phyloP scores from a whole-genome alignment of 202 grass and related monocot genomes.

The Setaria viridis region DNA sequence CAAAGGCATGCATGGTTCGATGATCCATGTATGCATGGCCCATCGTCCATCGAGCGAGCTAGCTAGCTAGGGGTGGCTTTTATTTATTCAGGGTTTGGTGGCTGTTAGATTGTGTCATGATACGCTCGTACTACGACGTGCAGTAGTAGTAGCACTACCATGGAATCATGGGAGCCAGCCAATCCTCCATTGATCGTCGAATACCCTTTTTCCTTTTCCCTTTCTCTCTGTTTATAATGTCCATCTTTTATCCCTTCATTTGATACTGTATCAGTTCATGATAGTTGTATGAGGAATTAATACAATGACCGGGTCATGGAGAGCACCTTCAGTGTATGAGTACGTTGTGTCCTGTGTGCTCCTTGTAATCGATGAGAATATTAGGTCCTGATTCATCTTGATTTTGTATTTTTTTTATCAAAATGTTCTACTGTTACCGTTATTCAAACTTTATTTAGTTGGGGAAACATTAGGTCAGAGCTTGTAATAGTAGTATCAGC shows the following conservation, averaged over 20 bases:
- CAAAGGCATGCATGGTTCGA: background rate
- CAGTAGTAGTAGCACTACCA: background rate
- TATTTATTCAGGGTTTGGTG: conserved; percentile 25
- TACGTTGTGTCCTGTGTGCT: no score
- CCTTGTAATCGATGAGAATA: no score
- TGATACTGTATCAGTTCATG: no score
- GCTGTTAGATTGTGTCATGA: conserved; percentile 25
- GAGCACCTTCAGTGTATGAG: background rate
- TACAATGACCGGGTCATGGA: background rate
- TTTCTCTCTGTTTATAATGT: background rate
- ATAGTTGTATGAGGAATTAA: background rate
- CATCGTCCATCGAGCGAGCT: background rate
- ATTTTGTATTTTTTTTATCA: no score
- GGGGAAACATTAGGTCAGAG: background rate
- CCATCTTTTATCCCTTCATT: background rate
- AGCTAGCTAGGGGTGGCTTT: background rate
- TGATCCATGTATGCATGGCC: background rate
- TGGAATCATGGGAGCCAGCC: conserved; percentile 13
- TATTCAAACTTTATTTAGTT: background rate
- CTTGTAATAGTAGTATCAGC: background rate
- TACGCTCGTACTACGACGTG: background rate
- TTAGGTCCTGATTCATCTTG: no score
- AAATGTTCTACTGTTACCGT: background rate
- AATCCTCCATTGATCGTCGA: conserved; percentile 1
- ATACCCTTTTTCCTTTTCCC: no score